phyloP scores from a whole-genome alignment of 805 yeast genomes.

The Ogataea pini region DNA sequence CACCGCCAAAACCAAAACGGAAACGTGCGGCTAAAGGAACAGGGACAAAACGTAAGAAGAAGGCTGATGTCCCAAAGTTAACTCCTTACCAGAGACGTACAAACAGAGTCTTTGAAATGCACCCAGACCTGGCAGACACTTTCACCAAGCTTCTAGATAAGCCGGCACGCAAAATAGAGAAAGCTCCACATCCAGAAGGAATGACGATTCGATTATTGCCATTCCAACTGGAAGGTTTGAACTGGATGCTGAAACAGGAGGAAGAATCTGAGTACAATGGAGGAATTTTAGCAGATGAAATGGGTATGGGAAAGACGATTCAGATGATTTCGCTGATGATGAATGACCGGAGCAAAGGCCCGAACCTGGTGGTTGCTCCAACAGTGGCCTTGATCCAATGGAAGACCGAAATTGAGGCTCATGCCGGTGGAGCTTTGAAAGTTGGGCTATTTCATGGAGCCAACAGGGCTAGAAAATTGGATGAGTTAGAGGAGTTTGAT shows the following conservation, averaged over 20 bases:
- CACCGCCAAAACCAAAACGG: slow-evolving; percentile 12
- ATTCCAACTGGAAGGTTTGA: slow-evolving; percentile 89
- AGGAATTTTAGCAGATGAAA: slow-evolving; percentile 95
- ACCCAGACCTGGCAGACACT: slow-evolving; percentile 74
- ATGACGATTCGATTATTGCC: slow-evolving; percentile 77
- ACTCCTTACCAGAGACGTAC: slow-evolving; percentile 74
- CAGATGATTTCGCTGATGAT: slow-evolving; percentile 90
- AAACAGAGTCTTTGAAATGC: slow-evolving; percentile 63
- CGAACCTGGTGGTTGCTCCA: slow-evolving; percentile 92
- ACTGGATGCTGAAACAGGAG: slow-evolving; percentile 87
- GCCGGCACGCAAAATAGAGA: slow-evolving; percentile 48
- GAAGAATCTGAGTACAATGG: slow-evolving; percentile 79
- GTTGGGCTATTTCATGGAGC: slow-evolving; percentile 86
- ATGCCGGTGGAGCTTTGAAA: slow-evolving; percentile 69
- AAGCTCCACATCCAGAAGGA: slow-evolving; percentile 75
- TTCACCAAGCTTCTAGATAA: slow-evolving; percentile 62
- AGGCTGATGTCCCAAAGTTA: slow-evolving; percentile 41
- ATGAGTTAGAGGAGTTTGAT: slow-evolving; percentile 64
- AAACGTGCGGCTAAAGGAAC: slow-evolving; percentile 1
- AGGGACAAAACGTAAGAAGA: neutral
- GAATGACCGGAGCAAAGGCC: slow-evolving; percentile 63
- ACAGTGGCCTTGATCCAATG: slow-evolving; percentile 99
- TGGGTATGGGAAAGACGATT: slow-evolving; percentile 99
- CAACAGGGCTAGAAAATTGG: slow-evolving; percentile 58
- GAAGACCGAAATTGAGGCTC: slow-evolving; percentile 88